These are phyloP conservation scores for Teunomyces tritomae DNA, from an alignment of 805 yeast genomes.

Conservation along the genomic window DNA sequence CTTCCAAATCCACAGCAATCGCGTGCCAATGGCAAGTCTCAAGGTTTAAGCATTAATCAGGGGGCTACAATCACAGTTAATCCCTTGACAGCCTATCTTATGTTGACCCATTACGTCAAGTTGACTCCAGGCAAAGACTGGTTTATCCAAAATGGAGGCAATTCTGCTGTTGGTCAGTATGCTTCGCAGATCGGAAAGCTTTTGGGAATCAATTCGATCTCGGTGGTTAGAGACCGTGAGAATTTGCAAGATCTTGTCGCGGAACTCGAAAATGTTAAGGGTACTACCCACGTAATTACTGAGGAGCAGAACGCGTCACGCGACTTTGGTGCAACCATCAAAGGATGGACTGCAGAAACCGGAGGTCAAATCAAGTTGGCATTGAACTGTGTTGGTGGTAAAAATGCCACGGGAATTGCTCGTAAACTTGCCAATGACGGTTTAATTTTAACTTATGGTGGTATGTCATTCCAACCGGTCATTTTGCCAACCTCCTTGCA, in stretches of 20 bases:
- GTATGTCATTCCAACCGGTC: constrained; percentile 96
- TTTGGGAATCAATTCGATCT: constrained; percentile 77
- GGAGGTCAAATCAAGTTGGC: constrained; percentile 67
- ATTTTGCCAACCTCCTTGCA: constrained; percentile 84
- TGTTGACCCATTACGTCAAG: constrained; percentile 69
- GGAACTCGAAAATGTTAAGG: constrained; percentile 54
- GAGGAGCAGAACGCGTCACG: constrained; percentile 78
- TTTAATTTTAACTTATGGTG: constrained; percentile 88
- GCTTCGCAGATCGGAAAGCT: constrained; percentile 84
- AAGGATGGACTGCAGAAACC: constrained; percentile 49
- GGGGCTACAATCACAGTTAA: constrained; percentile 92
- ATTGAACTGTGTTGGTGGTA: constrained; percentile 92
- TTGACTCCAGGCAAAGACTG: constrained; percentile 69
- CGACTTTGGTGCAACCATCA: constrained; percentile 60
- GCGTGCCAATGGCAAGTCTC: constrained; percentile 29
- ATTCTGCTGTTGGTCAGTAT: constrained; percentile 89
- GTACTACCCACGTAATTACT: constrained; percentile 88
- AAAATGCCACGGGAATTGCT: constrained; percentile 75
- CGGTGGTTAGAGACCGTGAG: constrained; percentile 84
- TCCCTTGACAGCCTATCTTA: constrained; percentile 87
- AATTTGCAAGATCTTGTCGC: constrained; percentile 58
- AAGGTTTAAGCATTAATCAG: constrained; percentile 42
- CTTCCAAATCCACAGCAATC: constrained; percentile 55
- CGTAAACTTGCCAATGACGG: constrained; percentile 77
- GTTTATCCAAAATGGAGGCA: constrained; percentile 96